Evolutionary conservation across 2,329 filamentous ascomycete genomes (phyloP).

Genomic region (Ambrosiella beaveri): DNA sequence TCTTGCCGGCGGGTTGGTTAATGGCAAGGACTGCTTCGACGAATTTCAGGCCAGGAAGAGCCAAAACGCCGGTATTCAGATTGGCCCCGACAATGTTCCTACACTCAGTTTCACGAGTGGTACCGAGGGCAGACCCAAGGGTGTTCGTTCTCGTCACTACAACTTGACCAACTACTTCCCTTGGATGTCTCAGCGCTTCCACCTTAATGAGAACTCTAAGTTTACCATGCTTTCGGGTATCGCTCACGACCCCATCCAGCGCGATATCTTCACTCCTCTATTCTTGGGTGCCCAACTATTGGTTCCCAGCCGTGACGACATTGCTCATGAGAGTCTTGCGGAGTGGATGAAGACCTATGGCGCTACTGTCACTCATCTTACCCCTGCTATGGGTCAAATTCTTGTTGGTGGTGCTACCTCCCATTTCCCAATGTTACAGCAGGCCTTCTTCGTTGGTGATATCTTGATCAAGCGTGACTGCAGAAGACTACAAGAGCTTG

Average conservation of each 20-base stretch:
- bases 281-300: conserved; percentile 70
- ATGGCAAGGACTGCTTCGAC: conserved; percentile 51
- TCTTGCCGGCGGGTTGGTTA: conserved; percentile 48
- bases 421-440: conserved; percentile 57
- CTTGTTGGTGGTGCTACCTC: conserved; percentile 69
- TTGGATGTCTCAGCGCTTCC: conserved; percentile 82
- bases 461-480: conserved; percentile 75
- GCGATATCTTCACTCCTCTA: conserved; percentile 76
- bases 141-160: conserved; percentile 75
- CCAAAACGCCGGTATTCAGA: conserved; percentile 49
- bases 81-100: conserved; percentile 71
- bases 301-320: conserved; percentile 65
- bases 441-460: conserved; percentile 85
- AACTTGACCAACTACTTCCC: conserved; percentile 71
- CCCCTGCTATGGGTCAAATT: conserved; percentile 92
- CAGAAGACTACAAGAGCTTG: conserved; percentile 55
- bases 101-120: conserved; percentile 63
- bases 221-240: conserved; percentile 81
- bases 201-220: conserved; percentile 49
- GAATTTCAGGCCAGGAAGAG: conserved; percentile 31
- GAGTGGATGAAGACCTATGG: conserved; percentile 72
- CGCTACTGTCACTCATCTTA: conserved; percentile 72
- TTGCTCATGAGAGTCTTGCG: conserved; percentile 66
- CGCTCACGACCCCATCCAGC: conserved; percentile 41
- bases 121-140: conserved; percentile 65